These are phyloP conservation scores for Inonotus obliquus DNA, from an alignment of 1,284 basidiomycete species.

Conservation along the genomic window DNA sequence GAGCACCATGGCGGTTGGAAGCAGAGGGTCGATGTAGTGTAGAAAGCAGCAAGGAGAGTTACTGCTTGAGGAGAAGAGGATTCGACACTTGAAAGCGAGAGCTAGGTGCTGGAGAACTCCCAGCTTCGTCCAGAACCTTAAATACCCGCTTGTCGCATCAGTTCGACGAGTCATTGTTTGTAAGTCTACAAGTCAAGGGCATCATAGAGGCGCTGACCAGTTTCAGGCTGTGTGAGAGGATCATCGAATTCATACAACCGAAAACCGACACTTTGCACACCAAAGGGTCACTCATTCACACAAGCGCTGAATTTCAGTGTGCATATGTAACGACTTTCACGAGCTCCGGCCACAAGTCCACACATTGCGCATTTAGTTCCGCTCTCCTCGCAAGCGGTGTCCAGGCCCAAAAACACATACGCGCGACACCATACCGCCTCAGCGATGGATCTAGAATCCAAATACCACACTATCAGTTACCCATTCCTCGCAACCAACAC, in stretches of 20 bases:
- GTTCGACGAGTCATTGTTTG: background rate
- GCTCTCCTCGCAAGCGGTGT: background rate
- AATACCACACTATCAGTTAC: background rate
- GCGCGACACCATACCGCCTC: background rate
- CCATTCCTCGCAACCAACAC: too few species aligned
- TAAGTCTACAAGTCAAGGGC: too few species aligned
- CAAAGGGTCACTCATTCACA: too few species aligned
- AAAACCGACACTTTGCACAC: too few species aligned
- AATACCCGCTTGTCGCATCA: background rate
- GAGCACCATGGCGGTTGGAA: conserved; percentile 10
- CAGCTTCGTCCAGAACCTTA: background rate
- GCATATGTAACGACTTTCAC: too few species aligned
- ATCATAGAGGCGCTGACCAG: too few species aligned
- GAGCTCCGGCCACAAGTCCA: too few species aligned
- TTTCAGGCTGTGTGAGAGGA: too few species aligned
- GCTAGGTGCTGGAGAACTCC: background rate
- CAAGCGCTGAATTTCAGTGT: too few species aligned
- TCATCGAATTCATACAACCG: too few species aligned
- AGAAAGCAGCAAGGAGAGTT: background rate
- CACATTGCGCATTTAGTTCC: background rate
- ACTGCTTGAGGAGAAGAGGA: background rate
- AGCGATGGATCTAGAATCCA: too few species aligned
- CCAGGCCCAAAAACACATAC: background rate
- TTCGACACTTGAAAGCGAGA: background rate
- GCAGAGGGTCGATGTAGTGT: background rate